These are phyloP conservation scores for Scytalidium sp. DNA, from an alignment of 2,329 filamentous ascomycete genomes.

Conservation along the genomic window DNA sequence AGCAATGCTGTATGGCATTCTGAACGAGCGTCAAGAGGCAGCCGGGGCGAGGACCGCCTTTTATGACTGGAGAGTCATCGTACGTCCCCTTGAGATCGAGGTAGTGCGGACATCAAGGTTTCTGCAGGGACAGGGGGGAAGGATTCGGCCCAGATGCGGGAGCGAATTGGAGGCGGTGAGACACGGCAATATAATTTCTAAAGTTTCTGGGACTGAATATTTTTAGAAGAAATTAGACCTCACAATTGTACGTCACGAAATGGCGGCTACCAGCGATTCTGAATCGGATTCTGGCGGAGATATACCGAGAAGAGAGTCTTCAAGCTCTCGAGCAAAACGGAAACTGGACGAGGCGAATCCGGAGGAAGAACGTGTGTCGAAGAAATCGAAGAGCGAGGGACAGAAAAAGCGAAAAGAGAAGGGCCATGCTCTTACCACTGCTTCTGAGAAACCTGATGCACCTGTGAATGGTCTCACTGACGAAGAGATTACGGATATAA, in stretches of 20 bases:
- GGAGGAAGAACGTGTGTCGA: neutral
- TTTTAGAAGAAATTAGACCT: neutral
- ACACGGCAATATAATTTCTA: neutral
- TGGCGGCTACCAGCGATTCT: neutral
- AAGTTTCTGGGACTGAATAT: neutral
- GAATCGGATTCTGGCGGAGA: neutral
- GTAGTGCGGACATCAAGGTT: no score
- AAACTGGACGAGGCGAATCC: neutral
- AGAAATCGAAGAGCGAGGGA: neutral
- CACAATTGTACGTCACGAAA: neutral
- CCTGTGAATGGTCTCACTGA: neutral
- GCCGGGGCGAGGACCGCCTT: no score
- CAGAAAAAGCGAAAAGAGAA: neutral
- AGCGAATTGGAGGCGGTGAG: neutral
- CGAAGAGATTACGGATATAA: neutral
- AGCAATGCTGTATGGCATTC: slow-evolving; percentile 59
- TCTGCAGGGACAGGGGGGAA: no score
- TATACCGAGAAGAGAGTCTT: neutral
- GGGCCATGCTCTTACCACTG: neutral
- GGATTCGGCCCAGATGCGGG: neutral
- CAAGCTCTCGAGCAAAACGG: neutral
- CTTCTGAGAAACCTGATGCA: neutral
- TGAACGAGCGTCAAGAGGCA: slow-evolving; percentile 7
- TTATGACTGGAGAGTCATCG: neutral
- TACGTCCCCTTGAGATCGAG: neutral